Percentiles rank a stretch among this genome's conserved stretches.
phyloP scores from a whole-genome alignment of 352 stramenopile genomes.

The Sclerospora graminicola region DNA sequence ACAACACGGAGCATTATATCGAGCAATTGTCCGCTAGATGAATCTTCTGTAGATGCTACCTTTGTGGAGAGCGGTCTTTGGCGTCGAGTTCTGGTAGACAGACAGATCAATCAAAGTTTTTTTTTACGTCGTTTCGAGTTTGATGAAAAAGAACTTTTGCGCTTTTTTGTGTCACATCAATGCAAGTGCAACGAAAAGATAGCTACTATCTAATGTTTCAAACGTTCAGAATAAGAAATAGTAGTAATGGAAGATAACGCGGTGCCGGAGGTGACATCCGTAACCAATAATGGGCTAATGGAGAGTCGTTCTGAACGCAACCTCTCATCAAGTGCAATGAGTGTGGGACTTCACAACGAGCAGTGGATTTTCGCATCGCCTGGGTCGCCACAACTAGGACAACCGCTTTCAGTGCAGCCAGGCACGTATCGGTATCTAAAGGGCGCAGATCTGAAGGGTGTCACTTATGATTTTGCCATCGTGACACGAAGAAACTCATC shows the following conservation, averaged over 20 bases:
- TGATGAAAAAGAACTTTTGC: too few relatives aligned
- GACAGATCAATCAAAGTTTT: too few relatives aligned
- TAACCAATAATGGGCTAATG: slow-evolving; percentile 4
- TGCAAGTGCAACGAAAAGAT: slow-evolving; percentile 7
- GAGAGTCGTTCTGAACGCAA: slow-evolving; percentile 23
- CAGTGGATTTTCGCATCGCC: slow-evolving; percentile 43
- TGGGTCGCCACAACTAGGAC: slow-evolving; percentile 22
- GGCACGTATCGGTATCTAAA: slow-evolving; percentile 52
- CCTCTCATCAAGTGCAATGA: slow-evolving; percentile 38
- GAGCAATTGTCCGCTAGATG: too few relatives aligned
- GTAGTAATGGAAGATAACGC: slow-evolving; percentile 25
- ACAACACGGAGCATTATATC: too few relatives aligned
- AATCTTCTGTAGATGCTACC: too few relatives aligned
- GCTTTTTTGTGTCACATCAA: too few relatives aligned
- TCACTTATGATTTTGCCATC: slow-evolving; percentile 65
- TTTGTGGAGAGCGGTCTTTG: too few relatives aligned
- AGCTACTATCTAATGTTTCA: slow-evolving; percentile 1
- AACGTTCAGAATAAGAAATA: neutral
- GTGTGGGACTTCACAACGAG: slow-evolving; percentile 45
- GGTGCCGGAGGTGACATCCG: slow-evolving; percentile 23
- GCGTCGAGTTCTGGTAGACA: too few relatives aligned
- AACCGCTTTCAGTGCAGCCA: slow-evolving; percentile 16
- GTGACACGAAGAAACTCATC: slow-evolving; percentile 35
- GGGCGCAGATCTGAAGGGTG: slow-evolving; percentile 34
- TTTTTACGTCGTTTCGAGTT: too few relatives aligned